Conservation (phyloP, 805 yeast species). For the Cyberlindnera maritima region DNA sequence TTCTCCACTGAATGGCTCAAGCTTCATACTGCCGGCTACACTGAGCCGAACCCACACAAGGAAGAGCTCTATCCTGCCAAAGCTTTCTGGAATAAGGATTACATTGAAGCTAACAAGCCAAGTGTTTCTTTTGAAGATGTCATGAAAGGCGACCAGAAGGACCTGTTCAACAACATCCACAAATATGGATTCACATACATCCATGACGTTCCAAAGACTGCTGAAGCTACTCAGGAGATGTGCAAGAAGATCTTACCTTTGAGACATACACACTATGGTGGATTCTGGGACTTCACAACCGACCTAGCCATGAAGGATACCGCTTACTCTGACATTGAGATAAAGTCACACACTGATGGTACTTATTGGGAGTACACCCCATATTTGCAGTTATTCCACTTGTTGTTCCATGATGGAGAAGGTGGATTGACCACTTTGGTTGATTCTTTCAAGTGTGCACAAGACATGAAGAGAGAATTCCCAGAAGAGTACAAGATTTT, state of each 20-base stretch:
- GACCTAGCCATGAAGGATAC: conserved; percentile 66
- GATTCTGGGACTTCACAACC: conserved; percentile 76
- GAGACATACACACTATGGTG: conserved; percentile 74
- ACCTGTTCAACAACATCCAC: conserved; percentile 22
- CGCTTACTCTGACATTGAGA: conserved; percentile 67
- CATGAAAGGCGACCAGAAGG: conserved; percentile 34
- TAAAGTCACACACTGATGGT: conserved; percentile 68
- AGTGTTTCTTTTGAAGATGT: conserved; percentile 43
- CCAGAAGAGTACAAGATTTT: conserved; percentile 54
- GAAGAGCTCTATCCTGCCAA: conserved; percentile 35
- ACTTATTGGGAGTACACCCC: conserved; percentile 76
- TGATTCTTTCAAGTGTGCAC: conserved; percentile 64
- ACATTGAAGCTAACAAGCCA: conserved; percentile 27
- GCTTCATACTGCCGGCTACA: conserved; percentile 30
- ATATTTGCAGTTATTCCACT: conserved; percentile 66
- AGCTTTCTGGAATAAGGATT: conserved; percentile 44
- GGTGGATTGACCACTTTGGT: conserved; percentile 70
- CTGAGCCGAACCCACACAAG: conserved; percentile 32
- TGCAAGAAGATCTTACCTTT: conserved; percentile 57
- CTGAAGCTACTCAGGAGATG: conserved; percentile 56
- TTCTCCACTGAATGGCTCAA: conserved; percentile 24
- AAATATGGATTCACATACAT: conserved; percentile 59
- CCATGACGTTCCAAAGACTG: conserved; percentile 56
- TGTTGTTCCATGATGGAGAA: conserved; percentile 57
- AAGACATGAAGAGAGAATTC: conserved; percentile 39